phyloP scores from a whole-genome alignment of 192 early-diverging fungal genomes.

The Backusella tuberculispora region DNA sequence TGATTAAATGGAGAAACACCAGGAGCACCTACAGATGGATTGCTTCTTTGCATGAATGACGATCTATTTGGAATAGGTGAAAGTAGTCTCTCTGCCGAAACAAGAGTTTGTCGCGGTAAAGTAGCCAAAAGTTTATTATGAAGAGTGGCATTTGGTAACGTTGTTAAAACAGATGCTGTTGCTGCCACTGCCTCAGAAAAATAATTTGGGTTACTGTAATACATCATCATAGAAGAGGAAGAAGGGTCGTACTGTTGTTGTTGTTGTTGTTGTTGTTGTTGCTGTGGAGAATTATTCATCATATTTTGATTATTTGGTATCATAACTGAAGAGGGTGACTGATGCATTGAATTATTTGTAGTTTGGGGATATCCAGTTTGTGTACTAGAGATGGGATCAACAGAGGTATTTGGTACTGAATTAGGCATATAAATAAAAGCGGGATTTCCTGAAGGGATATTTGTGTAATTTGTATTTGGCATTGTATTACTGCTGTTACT shows the following conservation, averaged over 20 bases:
- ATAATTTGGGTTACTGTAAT: background rate
- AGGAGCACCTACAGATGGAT: too few relatives aligned
- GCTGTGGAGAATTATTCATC: background rate
- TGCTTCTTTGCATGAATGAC: background rate
- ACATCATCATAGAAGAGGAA: background rate
- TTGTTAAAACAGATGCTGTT: background rate
- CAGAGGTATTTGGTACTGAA: background rate
- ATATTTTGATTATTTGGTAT: background rate
- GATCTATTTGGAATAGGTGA: conserved; percentile 1
- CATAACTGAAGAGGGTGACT: background rate
- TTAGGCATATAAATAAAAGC: background rate
- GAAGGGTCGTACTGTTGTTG: background rate
- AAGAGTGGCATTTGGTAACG: conserved; percentile 28
- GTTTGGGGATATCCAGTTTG: background rate
- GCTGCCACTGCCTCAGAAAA: background rate
- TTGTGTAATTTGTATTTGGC: conserved; percentile 2
- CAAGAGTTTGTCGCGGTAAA: conserved; percentile 26
- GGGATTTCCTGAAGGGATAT: background rate
- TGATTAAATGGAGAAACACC: too few relatives aligned
- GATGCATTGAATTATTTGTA: background rate
- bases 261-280: background rate
- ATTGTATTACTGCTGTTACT: background rate
- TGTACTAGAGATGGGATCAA: background rate
- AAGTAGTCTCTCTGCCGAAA: conserved; percentile 20
- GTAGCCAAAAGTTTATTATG: conserved; percentile 28